Conservation (phyloP, 164 flowering plant species). For the Berberis vulgaris region DNA sequence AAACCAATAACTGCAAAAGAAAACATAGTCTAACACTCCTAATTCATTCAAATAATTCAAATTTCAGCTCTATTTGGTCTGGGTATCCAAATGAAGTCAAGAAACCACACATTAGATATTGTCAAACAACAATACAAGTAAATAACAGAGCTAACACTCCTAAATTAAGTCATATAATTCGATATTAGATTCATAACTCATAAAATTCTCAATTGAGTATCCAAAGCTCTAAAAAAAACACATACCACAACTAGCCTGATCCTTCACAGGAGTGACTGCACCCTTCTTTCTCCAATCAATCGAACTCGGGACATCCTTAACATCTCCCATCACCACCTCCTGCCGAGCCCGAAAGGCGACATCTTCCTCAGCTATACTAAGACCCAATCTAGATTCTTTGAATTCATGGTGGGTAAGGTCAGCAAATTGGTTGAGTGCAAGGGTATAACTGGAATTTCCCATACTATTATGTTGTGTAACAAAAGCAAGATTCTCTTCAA, state of each 20-base stretch:
- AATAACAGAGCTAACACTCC: no score
- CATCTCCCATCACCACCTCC: not conserved
- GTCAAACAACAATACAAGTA: no score
- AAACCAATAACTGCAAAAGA: no score
- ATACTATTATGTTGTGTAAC: slow-evolving; percentile 44
- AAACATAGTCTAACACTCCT: no score
- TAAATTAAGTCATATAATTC: no score
- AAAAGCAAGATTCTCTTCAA: slow-evolving; percentile 54
- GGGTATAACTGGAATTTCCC: slow-evolving; percentile 43
- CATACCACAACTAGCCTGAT: slow-evolving; percentile 90
- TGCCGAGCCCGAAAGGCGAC: not conserved
- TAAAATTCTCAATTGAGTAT: no score
- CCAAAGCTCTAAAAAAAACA: not conserved
- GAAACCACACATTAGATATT: not conserved
- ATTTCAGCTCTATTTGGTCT: no score
- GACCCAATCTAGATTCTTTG: slow-evolving; percentile 53
- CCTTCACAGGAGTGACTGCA: slow-evolving; percentile 80
- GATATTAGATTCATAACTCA: no score
- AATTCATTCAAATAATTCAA: no score
- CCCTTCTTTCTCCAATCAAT: slow-evolving; percentile 94
- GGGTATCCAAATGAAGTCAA: not conserved
- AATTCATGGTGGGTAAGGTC: slow-evolving; percentile 87
- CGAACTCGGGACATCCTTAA: slow-evolving; percentile 39
- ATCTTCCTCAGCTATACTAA: slow-evolving; percentile 10
- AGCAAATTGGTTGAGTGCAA: slow-evolving; percentile 73